Conservation (phyloP, 73 alveolate species). For the Stentor roeselii region DNA sequence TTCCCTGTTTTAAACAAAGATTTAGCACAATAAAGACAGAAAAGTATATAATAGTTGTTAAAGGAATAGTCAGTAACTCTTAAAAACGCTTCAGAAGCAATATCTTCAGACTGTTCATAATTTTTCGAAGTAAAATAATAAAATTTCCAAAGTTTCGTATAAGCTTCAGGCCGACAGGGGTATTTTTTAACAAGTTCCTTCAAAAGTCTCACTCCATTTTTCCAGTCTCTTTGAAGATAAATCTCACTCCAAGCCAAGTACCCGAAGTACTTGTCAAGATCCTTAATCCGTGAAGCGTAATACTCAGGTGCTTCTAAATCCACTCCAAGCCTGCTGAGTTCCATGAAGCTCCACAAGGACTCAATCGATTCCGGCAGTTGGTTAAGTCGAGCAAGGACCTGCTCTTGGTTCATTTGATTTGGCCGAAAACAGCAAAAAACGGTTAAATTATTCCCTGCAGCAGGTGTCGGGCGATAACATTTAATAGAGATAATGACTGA, state of each 20-base stretch:
- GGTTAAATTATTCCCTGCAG: neutral
- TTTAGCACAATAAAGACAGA: constrained; percentile 19
- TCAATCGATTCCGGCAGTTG: neutral
- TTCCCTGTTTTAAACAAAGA: constrained; percentile 21
- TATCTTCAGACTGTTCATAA: constrained; percentile 15
- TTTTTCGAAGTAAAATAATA: neutral
- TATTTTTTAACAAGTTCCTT: constrained; percentile 39
- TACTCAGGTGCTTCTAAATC: constrained; percentile 33
- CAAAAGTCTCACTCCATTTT: constrained; percentile 39
- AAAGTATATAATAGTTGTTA: neutral
- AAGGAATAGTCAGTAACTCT: constrained; percentile 19
- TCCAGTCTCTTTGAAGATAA: constrained; percentile 21
- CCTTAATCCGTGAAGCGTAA: constrained; percentile 43
- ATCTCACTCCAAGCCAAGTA: constrained; percentile 64
- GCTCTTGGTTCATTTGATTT: neutral
- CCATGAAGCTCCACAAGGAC: neutral
- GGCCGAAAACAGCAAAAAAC: neutral
- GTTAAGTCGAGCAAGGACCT: neutral
- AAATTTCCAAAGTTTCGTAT: constrained; percentile 50
- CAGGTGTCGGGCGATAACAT: neutral
- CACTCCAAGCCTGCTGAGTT: neutral
- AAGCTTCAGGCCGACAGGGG: constrained; percentile 55
- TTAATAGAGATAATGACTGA: neutral
- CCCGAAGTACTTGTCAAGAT: constrained; percentile 41
- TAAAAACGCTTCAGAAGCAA: constrained; percentile 19